A percentile compares a stretch with the other conserved stretches of the same genome.
Conservation (phyloP, 805 yeast genomes). For the Komagataella mondaviorum region DNA sequence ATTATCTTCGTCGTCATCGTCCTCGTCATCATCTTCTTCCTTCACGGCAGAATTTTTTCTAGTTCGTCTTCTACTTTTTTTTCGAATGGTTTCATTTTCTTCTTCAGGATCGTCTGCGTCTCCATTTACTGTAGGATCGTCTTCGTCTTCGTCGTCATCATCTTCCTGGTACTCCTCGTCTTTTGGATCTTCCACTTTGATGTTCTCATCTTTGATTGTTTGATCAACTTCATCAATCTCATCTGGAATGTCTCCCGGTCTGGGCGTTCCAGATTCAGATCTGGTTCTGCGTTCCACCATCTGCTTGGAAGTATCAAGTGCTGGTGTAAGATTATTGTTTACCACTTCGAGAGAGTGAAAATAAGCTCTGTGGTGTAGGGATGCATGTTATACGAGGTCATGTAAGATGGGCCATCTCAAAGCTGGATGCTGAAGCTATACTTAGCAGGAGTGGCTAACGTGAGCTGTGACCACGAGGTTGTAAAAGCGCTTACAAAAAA, state of each 20-base stretch:
- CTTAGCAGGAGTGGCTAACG: too few species aligned
- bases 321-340: neutral
- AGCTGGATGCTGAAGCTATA: too few species aligned
- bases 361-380: neutral
- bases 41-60: constrained; percentile 2
- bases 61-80: constrained; percentile 12
- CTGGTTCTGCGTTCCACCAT: neutral
- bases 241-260: neutral
- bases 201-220: neutral
- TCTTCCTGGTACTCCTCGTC: neutral
- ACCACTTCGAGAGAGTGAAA: neutral
- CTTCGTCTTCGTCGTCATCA: constrained; percentile 1
- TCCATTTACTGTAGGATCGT: neutral
- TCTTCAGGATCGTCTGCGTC: constrained; percentile 1
- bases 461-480: too few species aligned
- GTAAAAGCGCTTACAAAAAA: too few species aligned
- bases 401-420: too few species aligned
- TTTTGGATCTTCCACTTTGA: neutral
- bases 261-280: neutral
- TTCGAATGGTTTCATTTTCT: constrained; percentile 8
- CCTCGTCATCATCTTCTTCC: constrained; percentile 11
- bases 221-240: neutral
- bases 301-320: neutral
- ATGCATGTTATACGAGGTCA: neutral
- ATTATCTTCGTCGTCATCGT: constrained; percentile 11